A percentile compares a stretch with the other conserved stretches of the same genome.
Conservation (phyloP, 2,329 filamentous ascomycete species). For the Penicillium sumatraense region DNA sequence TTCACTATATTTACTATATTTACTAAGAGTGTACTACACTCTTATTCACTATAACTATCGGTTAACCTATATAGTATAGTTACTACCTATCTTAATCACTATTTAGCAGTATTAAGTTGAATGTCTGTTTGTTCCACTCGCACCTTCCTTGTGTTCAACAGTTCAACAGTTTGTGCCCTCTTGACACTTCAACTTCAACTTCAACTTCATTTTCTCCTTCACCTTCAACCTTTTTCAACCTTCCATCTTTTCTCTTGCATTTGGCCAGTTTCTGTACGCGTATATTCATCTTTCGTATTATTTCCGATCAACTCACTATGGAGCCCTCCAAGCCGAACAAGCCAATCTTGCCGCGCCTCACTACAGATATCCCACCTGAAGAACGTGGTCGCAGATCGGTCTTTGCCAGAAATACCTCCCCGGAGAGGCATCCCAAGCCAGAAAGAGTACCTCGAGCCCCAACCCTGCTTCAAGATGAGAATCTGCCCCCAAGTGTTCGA, state of each 20-base stretch:
- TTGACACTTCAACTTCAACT: neutral
- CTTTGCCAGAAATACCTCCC: neutral
- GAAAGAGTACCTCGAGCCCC: conserved; percentile 23
- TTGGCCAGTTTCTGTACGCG: too few species aligned
- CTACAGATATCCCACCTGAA: conserved; percentile 16
- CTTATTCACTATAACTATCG: too few species aligned
- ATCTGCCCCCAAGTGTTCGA: conserved; percentile 14
- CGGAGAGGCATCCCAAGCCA: conserved; percentile 13
- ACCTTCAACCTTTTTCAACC: neutral
- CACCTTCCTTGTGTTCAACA: neutral
- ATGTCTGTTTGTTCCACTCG: too few species aligned
- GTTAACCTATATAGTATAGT: too few species aligned
- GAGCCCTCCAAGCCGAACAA: conserved; percentile 14
- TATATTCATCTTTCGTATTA: too few species aligned
- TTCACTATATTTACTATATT: too few species aligned
- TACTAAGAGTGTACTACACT: too few species aligned
- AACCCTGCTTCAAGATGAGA: conserved; percentile 33
- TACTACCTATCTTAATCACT: too few species aligned
- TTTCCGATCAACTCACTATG: conserved; percentile 14
- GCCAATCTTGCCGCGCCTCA: conserved; percentile 23
- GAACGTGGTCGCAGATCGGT: conserved; percentile 1
- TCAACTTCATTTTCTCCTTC: neutral
- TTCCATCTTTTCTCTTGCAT: neutral
- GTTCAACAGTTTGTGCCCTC: neutral
- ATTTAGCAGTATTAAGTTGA: too few species aligned